Evolutionary conservation across 345 rosid species (phyloP).

Genomic region (Arabidopsis thaliana): DNA sequence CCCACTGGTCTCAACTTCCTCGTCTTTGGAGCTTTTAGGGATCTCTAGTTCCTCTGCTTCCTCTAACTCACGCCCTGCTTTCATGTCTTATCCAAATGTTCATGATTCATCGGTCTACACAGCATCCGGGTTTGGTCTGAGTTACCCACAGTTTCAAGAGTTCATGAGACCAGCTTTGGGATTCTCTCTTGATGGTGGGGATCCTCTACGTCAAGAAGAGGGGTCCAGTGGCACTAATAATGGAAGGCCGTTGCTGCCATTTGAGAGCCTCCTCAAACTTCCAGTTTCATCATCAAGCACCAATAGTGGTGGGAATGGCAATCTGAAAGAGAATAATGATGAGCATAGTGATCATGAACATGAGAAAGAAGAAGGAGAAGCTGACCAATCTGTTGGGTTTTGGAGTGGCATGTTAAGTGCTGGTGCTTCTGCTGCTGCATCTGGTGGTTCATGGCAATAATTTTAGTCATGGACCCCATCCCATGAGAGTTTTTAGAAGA

Average conservation of each 20-base stretch:
- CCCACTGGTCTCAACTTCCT: conserved; percentile 41
- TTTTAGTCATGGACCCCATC: conserved; percentile 6
- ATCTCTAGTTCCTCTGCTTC: conserved; percentile 44
- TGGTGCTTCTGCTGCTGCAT: conserved; percentile 37
- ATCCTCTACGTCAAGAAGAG: conserved; percentile 35
- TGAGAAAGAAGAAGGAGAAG: conserved; percentile 36
- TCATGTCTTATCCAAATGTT: conserved; percentile 35
- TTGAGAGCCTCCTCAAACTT: conserved; percentile 42
- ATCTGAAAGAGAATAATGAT: conserved; percentile 1
- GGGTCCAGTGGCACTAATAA: conserved; percentile 31
- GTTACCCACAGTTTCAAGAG: conserved; percentile 46
- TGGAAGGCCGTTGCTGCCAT: conserved; percentile 41
- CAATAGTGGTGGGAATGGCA: conserved; percentile 31
- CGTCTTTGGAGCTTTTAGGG: conserved; percentile 79
- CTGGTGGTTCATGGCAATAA: conserved; percentile 44
- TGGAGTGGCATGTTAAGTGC: conserved; percentile 44
- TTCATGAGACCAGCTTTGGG: conserved; percentile 48
- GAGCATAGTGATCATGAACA: conserved; percentile 20
- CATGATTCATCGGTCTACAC: conserved; percentile 31
- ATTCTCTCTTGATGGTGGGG: conserved; percentile 41
- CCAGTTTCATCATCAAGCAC: conserved; percentile 45
- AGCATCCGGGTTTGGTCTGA: conserved; percentile 40
- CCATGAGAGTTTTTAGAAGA: neutral
- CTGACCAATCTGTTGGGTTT: conserved; percentile 41
- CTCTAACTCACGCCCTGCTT: conserved; percentile 30